Base-by-base conservation (phyloP, 2,329 filamentous ascomycete genomes). In the Fusarium devonianum region DNA sequence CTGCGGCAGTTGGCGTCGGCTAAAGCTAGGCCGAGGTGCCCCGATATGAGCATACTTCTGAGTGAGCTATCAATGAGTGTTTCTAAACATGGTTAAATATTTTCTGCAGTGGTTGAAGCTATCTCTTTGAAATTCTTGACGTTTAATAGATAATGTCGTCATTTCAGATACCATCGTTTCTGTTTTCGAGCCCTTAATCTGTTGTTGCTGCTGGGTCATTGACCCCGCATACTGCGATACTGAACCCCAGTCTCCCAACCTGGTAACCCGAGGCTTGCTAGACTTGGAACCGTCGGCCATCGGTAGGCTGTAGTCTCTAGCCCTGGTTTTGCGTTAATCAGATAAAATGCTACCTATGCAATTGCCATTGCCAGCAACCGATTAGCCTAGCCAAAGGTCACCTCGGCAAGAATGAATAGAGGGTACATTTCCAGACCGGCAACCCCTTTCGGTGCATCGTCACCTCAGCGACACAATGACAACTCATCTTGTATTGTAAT, bases 181-280 rank as follows among this genome's bases (percentile, higher is more conserved):
- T n/a, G n/a, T n/a, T n/a, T n/a, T n/a, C n/a, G n/a, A n/a, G n/a
- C n/a, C n/a, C n/a, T n/a, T n/a, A n/a, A n/a, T n/a, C n/a, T n/a
- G n/a, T n/a, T n/a, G n/a, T n/a, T n/a, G n/a, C n/a, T n/a, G 22
- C 12, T 25, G 22, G 22, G 9, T 25, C 22, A 10, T 9, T 11
- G 3, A 9, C 11, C 14, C 11, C 42, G 49, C 26, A 17, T 40
- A 58, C 17, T 46, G 22, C 13, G 39, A 42, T 56, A 56, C 21
- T 13, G 8, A n/a, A n/a, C n/a, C 14, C 9, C 7, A 25, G 2
- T 21, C 4, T 16, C 54, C 38, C 4, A 35, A 55, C 32, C 9
- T 37, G 54, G 54, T n/a, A 58, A 58, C 43, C 54, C 54, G 54
- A 58, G 54, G 54, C 54, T 22, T 30, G n/a, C n/a, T n/a, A n/a